Percentiles rank a stretch among this genome's conserved stretches.
Conservation (phyloP, 2,329 filamentous ascomycete genomes). For the Xylariomycetidae sp. region DNA sequence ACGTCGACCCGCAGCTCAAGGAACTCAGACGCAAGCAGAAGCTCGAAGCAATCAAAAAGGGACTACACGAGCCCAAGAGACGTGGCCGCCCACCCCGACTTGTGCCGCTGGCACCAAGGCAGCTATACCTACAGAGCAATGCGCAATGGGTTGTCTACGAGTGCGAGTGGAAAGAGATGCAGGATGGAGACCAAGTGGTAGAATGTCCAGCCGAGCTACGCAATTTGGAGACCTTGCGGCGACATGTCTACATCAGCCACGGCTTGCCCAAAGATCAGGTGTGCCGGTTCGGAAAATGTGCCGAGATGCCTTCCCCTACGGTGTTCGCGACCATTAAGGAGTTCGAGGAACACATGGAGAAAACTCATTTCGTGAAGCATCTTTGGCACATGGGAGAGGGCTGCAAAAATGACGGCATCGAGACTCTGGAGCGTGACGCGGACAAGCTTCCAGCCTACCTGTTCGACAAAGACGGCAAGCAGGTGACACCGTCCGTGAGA, state of each 20-base stretch:
- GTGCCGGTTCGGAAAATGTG: slow-evolving; percentile 39
- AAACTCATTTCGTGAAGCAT: slow-evolving; percentile 45
- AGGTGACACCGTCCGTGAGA: slow-evolving; percentile 53
- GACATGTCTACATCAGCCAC: slow-evolving; percentile 49
- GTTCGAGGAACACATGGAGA: slow-evolving; percentile 47
- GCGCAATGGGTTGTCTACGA: slow-evolving; percentile 45
- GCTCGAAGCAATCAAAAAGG: slow-evolving; percentile 3
- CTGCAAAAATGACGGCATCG: slow-evolving; percentile 36
- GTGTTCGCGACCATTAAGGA: slow-evolving; percentile 19
- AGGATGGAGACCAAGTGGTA: slow-evolving; percentile 8
- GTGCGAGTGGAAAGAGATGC: slow-evolving; percentile 48
- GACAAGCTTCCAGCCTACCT: slow-evolving; percentile 41
- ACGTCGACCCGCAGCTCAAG: slow-evolving; percentile 14
- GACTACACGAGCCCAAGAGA: slow-evolving; percentile 14
- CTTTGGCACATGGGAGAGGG: slow-evolving; percentile 58
- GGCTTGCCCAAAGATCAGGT: slow-evolving; percentile 15
- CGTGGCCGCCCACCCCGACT: slow-evolving; percentile 37
- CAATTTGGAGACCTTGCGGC: slow-evolving; percentile 53
- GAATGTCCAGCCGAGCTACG: slow-evolving; percentile 54
- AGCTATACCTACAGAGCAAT: slow-evolving; percentile 35
- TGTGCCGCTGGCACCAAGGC: slow-evolving; percentile 31
- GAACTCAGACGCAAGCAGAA: slow-evolving; percentile 19
- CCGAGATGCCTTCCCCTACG: slow-evolving; percentile 11
- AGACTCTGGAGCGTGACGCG: slow-evolving; percentile 13
- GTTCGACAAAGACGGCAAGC: slow-evolving; percentile 43